Evolutionary conservation across 306 rosid genomes (phyloP).

Genomic region (Cicer chorassanicum): DNA sequence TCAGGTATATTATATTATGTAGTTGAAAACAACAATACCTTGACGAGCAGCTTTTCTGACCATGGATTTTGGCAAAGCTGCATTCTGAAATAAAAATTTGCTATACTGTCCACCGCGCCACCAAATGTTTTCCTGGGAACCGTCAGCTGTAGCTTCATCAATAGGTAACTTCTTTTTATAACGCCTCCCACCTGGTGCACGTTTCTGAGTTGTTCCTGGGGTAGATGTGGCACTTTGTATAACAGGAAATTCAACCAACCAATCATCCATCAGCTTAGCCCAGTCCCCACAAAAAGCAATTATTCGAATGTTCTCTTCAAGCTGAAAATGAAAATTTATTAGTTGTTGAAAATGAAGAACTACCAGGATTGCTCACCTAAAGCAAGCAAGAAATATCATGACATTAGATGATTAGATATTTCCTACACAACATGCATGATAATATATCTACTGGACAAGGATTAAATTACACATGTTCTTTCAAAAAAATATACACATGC

Average conservation of each 20-base stretch:
- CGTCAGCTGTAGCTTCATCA: conserved; percentile 63
- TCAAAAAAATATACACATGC: not conserved
- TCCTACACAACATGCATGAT: conserved; percentile 31
- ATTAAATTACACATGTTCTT: not conserved
- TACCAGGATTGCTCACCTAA: conserved; percentile 20
- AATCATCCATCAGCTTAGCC: conserved; percentile 85
- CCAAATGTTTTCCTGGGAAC: conserved; percentile 61
- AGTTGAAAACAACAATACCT: conserved; percentile 56
- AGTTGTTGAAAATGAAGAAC: conserved; percentile 39
- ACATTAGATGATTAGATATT: not conserved
- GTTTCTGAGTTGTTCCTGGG: conserved; percentile 71
- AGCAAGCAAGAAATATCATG: conserved; percentile 33
- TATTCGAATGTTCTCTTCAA: conserved; percentile 73
- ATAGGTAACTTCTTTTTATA: conserved; percentile 65
- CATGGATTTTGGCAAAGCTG: conserved; percentile 63
- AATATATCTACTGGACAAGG: conserved; percentile 25
- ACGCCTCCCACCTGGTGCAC: conserved; percentile 72
- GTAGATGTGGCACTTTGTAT: conserved; percentile 63
- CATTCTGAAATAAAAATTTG: conserved; percentile 76
- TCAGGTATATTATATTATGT: not conserved
- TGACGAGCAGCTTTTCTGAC: conserved; percentile 83
- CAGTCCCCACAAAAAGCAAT: conserved; percentile 80
- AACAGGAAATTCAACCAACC: conserved; percentile 62
- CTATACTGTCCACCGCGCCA: conserved; percentile 83
- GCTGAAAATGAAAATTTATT: conserved; percentile 62